Base-by-base conservation (phyloP, 2,329 filamentous ascomycete genomes). In the Aspergillus melleus region DNA sequence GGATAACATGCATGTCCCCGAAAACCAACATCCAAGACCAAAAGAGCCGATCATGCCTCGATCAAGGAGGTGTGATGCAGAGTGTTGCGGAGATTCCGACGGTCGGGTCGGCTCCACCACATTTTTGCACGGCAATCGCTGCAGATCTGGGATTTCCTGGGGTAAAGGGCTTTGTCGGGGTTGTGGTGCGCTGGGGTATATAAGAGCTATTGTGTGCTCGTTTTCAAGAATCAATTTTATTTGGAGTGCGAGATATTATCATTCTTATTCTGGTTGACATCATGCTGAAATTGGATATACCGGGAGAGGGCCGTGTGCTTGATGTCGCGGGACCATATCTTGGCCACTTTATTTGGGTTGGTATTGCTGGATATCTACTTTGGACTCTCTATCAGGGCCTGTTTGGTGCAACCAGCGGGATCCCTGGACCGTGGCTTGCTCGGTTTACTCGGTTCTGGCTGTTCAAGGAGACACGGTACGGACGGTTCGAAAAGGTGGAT, bases 361-460 rank as follows among this genome's bases (percentile, higher is more conserved):
- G 12, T 10, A 36, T 53, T 36, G 32, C 30, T 22, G 32, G 29
- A 4, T 53, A 22, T 24, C 6, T 54, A 11, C 16, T n/a, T 22
- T 47, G 10, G n/a, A 54, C n/a, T 22, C 11, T 47, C 16, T 54
- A 54, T 20, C n/a, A 47, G 8, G 36, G 20, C 10, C 44, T 16
- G 20, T 4, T 46, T 22, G 39, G 52, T 19, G n/a, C 36, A 11
- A 12, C 14, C 2, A 30, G 36, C 22, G 10, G 8, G 12, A 54
- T 47, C 1, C 36, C 52, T 16, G 54, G 58, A 2, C 58, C 58
- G 14, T 53, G 39, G 19, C 19, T 56, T 2, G 54, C 54, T 8
- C 53, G 58, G 6, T 60, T 57, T 12, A 56, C 54, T 19, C 47
- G 54, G 9, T 29, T 75, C 76, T 57, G 75, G 76, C 67, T 56